Evolutionary conservation across 2,329 filamentous ascomycete species (phyloP), one percentile per base, ranked within the genome.

Genomic region (Huntiella decipiens): DNA sequence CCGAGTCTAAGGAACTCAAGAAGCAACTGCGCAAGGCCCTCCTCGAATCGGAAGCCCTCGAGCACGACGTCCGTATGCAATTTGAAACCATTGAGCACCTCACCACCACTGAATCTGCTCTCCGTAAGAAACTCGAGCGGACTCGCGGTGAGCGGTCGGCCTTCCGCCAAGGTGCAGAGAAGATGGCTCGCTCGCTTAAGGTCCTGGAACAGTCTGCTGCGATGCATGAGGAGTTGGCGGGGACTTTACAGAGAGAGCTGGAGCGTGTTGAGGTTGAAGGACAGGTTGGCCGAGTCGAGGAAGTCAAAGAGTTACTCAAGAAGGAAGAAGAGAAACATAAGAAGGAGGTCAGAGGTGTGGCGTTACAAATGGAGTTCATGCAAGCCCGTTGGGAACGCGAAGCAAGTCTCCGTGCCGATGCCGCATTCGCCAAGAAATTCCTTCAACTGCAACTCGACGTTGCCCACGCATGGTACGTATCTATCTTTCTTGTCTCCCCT

Each of bases 281-380:
- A 43, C 41, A 53, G 22, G 51, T 50, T 10, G 42, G 48, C 10
- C 52, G 56, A 19, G 58, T 62, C 12, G 55, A 59, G 15, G 51
- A 56, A 17, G 57, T 59, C 33, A 57, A 56, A 47, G 55, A 50
- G 44, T n/a, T 19, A 19, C 46, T 52, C 40, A 70, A 69, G n/a
- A 66, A 74, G 12, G 68, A 74, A 7, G 44, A 43, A 55, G 74
- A 74, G 53, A 67, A 73, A 38, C 83, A 91, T 59, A 66, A 70
- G 55, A 78, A 77, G 60, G 83, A 92, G 63, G 66, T 95, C 45
- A 75, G 78, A 53, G 88, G 88, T 13, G 70, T 96, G 57, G 74
- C 76, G 45, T 82, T 91, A 63, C 87, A 96, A 63, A 88, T 96
- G 58, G 74, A 86, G 56, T 96, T 83, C 77, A 75, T 96, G 59